Evolutionary conservation across 495 filamentous ascomycete genomes (phyloP).

Genomic region (Opeltia flavorubescens): DNA sequence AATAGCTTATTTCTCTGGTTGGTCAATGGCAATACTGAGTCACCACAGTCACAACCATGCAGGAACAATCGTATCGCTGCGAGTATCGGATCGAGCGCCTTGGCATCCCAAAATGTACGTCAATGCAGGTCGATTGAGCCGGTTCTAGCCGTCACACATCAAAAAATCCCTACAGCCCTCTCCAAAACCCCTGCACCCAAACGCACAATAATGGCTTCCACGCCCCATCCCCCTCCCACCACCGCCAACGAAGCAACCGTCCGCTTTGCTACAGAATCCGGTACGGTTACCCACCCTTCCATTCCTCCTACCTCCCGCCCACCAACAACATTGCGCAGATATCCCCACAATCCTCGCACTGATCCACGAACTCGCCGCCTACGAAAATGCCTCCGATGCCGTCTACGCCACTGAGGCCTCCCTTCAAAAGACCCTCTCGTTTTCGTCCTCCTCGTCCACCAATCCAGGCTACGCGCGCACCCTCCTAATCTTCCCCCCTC

Average conservation of each 20-base stretch:
- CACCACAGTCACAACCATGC: no score
- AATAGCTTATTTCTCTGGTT: no score
- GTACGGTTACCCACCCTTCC: neutral
- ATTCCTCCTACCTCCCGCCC: neutral
- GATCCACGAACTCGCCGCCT: constrained; percentile 78
- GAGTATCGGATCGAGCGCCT: no score
- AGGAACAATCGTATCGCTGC: no score
- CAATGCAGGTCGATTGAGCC: no score
- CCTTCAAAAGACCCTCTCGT: constrained; percentile 66
- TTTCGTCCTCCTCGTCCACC: constrained; percentile 23
- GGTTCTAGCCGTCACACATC: no score
- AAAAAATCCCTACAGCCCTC: no score
- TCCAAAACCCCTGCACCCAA: no score
- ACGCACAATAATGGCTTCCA: neutral
- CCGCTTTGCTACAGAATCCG: constrained; percentile 2
- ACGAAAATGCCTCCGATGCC: constrained; percentile 55
- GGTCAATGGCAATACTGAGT: no score
- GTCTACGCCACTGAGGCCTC: constrained; percentile 67
- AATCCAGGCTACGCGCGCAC: constrained; percentile 26
- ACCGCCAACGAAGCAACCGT: neutral
- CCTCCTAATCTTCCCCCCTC: constrained; percentile 17
- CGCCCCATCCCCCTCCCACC: neutral
- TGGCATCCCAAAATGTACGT: no score
- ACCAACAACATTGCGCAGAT: constrained; percentile 37
- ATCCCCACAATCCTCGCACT: constrained; percentile 66